Base-by-base conservation (phyloP, 139 green algal genomes). In the Desmodesmus armatus region DNA sequence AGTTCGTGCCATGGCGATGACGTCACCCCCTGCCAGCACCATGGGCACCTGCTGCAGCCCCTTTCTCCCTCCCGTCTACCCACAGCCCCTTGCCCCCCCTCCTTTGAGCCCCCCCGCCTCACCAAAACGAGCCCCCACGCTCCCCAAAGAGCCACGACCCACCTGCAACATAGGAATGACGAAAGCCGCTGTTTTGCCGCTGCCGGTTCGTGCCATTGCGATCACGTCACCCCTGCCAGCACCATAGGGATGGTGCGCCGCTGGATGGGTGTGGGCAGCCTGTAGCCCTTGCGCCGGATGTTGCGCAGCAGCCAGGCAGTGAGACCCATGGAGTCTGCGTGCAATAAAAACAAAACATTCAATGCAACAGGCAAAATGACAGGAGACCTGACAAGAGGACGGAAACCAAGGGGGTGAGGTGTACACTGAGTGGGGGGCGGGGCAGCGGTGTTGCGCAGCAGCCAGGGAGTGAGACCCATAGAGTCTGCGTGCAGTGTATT, bases 191-290 rank as follows among this genome's bases (percentile, higher is more conserved):
- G 97, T 99, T 87, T 99, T 99, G 76, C 97, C 97, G 37, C 92
- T 97, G 43, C 97, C 97, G 25, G 97, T 99, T 29, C 98, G 90
- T 2, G 96, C 96, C 96, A 98, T 98, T 71, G 93, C 96, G 6
- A 98, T 93, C 25, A 98, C 87, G 85, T 98, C 96, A 39, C 94
- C 65, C 96, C 94, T 73, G 94, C 88, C 49, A 80, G 80, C 65
- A 98, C 95, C 33, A 97, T 85, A 0, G 97, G 97, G 71, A 99
- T 92, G 1, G 96, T 89, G 25, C 92, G 92, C 27, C 97, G 91
- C 91, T 99, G 97, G 80, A 99, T 99, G 70, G 97, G 97, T 9
- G 97, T 99, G n/a, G 97, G 96, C 82, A 99, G 91, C 2, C 94
- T 92, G 92, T 95, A 99, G 39, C 96, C 96, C 88, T 98, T 98